phyloP scores from a whole-genome alignment of 306 rosid genomes.

The Sphenostylis stenocarpa region DNA sequence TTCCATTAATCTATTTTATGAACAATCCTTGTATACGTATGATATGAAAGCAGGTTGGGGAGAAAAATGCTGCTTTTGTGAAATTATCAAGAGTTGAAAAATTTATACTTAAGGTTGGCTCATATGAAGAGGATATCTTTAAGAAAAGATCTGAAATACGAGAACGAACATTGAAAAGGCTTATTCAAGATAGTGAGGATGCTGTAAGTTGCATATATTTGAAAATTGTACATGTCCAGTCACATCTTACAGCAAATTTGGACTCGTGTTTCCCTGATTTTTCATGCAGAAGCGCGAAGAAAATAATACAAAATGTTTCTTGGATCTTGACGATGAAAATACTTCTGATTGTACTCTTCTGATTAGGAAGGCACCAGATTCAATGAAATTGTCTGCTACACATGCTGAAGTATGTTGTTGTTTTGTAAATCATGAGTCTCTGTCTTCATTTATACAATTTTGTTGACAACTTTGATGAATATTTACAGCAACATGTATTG shows the following conservation, averaged over 20 bases:
- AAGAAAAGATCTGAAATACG: constrained; percentile 40
- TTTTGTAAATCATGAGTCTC: background rate
- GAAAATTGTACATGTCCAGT: background rate
- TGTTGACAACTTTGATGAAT: background rate
- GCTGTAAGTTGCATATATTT: constrained; percentile 40
- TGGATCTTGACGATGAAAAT: background rate
- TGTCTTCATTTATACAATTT: background rate
- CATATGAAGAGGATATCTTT: constrained; percentile 51
- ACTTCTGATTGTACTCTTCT: constrained; percentile 17
- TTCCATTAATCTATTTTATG: background rate
- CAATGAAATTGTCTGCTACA: background rate
- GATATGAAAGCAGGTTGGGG: constrained; percentile 34
- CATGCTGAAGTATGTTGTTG: constrained; percentile 29
- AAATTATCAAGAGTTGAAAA: constrained; percentile 58
- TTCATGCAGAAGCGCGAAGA: constrained; percentile 32
- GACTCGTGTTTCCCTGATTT: background rate
- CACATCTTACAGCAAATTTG: background rate
- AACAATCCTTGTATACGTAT: background rate
- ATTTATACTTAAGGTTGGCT: constrained; percentile 49
- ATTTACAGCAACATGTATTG: background rate
- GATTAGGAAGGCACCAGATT: background rate
- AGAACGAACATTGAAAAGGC: constrained; percentile 23
- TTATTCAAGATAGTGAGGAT: background rate
- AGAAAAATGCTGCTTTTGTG: constrained; percentile 33
- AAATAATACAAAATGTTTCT: background rate